A percentile compares a stretch with the other conserved stretches of the same genome.
Conservation (phyloP, 805 yeast species). For the Candida schatavii region DNA sequence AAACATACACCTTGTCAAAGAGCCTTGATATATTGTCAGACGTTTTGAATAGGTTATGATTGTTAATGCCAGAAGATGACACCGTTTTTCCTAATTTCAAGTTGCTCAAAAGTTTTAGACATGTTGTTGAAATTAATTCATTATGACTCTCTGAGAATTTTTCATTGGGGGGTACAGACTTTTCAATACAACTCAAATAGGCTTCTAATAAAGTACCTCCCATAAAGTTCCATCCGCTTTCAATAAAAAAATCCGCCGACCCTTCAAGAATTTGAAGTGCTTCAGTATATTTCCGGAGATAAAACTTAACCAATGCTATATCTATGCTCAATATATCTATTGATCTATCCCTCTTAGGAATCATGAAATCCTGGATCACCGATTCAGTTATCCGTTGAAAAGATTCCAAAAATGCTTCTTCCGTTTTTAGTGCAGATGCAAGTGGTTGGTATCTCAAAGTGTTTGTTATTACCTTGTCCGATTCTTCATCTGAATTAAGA, state of each 20-base stretch:
- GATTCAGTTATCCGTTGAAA: slow-evolving; percentile 56
- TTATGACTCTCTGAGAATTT: slow-evolving; percentile 18
- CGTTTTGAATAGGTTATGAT: slow-evolving; percentile 20
- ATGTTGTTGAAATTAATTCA: slow-evolving; percentile 33
- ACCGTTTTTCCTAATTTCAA: slow-evolving; percentile 15
- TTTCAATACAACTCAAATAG: slow-evolving; percentile 66
- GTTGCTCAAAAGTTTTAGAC: slow-evolving; percentile 38
- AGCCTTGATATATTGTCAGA: slow-evolving; percentile 14
- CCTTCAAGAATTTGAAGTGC: slow-evolving; percentile 64
- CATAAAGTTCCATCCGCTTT: slow-evolving; percentile 72
- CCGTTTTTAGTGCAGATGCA: slow-evolving; percentile 10
- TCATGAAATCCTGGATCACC: slow-evolving; percentile 51
- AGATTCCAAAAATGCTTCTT: slow-evolving; percentile 17
- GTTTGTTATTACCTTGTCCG: neutral
- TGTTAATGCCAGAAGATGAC: slow-evolving; percentile 22
- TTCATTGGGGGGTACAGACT: slow-evolving; percentile 15
- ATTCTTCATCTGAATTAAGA: neutral
- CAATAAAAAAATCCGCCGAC: slow-evolving; percentile 64
- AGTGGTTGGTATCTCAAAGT: neutral
- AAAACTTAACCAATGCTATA: slow-evolving; percentile 67
- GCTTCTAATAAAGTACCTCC: slow-evolving; percentile 64
- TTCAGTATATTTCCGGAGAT: slow-evolving; percentile 51
- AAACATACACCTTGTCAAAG: slow-evolving; percentile 15
- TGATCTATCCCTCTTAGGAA: slow-evolving; percentile 55
- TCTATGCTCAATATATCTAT: slow-evolving; percentile 77